Evolutionary conservation across 352 stramenopile species (phyloP), one percentile per base, ranked within the genome.

Genomic region (Peronosclerospora sorghi): DNA sequence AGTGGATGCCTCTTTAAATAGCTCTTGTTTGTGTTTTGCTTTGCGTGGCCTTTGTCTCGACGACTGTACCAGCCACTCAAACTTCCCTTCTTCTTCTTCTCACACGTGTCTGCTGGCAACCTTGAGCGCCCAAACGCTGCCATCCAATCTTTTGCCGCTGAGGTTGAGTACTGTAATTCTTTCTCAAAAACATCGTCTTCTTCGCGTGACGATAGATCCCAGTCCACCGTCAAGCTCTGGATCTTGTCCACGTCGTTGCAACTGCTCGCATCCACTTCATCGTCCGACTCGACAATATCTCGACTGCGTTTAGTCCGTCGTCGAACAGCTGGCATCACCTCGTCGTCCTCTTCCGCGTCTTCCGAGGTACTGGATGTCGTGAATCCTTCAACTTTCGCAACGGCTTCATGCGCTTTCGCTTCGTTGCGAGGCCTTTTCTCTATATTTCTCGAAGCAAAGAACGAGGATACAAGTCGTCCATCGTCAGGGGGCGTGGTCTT

Each of bases 251-350:
- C 38, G 2, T 45, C 39, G 7, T 43, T 51, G 9, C 20, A 43
- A n/a, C 21, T 41, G 9, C 41, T 45, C 1, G 38, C 35, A 0
- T 66, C 61, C 41, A 7, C 59, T 47, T 75, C 65, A 1, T 65
- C 73, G 8, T 86, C 73, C 5, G 73, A 86, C 30, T 86, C 73
- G 14, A 83, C 54, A 52, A n/a, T 86, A 1, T 61, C 68, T 4
- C 73, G 56, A 9, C 68, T 54, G 35, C 73, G 69, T 55, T 83
- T 82, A 8, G 41, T 50, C 13, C 61, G 60, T 10, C 65, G 54
- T 23, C 68, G 68, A 6, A 38, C 48, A 0, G 37, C 48, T 4
- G 66, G 64, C n/a, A 50, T 54, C 26, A 65, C 28, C 10, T 62
- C 46, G 8, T 84, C 65, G 6, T 78, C 68, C 6, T 80, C 65